Conservation (phyloP, 108 stramenopile species). For the Cyclotella atomus region DNA sequence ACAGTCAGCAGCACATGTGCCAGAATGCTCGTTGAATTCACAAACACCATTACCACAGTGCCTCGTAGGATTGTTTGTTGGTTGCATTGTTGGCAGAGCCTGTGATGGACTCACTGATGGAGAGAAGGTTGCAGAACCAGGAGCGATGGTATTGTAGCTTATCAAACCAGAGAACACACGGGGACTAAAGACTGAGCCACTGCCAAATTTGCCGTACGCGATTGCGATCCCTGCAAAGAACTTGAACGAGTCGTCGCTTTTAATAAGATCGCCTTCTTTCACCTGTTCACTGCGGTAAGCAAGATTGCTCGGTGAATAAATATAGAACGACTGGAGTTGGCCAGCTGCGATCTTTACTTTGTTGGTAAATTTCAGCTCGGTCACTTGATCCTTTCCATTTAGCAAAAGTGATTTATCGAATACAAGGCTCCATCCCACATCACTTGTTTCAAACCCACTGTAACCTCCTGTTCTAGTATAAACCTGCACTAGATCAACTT, state of each 20-base stretch:
- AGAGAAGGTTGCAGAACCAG: background rate
- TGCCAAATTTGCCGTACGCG: conserved; percentile 10
- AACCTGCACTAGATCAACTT: conserved; percentile 9
- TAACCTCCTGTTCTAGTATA: conserved; percentile 12
- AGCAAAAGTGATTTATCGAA: background rate
- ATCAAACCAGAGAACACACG: conserved; percentile 11
- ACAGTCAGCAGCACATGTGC: conserved; percentile 7
- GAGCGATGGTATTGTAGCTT: background rate
- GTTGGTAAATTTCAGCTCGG: background rate
- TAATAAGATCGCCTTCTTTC: background rate
- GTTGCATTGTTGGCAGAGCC: background rate
- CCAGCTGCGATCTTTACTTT: conserved; percentile 1
- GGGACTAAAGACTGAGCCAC: background rate
- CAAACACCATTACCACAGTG: conserved; percentile 13
- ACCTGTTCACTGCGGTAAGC: conserved; percentile 4
- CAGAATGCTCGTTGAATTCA: background rate
- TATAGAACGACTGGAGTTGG: conserved; percentile 15
- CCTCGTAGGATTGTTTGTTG: background rate
- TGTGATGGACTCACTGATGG: conserved; percentile 2
- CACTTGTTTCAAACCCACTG: background rate
- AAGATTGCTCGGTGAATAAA: conserved; percentile 12
- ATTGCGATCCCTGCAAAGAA: conserved; percentile 18
- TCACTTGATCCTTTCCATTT: conserved; percentile 1
- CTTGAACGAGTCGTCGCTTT: conserved; percentile 11
- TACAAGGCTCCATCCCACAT: conserved; percentile 16